Conservation (phyloP, 176 grass and related monocot genomes). For the Oryza glumipatula region DNA sequence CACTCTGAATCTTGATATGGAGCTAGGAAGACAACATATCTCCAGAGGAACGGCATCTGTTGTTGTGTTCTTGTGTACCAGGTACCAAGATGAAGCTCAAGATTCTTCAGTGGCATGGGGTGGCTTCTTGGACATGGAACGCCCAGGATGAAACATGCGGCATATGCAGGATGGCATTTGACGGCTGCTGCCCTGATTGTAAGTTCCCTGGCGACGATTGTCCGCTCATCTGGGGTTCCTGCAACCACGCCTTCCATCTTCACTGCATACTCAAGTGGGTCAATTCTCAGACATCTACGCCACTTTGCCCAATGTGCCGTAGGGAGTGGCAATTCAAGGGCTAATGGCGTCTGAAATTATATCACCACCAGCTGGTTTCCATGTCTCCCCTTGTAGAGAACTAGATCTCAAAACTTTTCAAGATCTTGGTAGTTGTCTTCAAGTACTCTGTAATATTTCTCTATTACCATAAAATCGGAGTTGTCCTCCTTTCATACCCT, state of each 20-base stretch:
- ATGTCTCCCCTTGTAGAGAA: constrained; percentile 1
- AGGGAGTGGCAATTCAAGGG: constrained; percentile 47
- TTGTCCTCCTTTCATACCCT: too few species aligned
- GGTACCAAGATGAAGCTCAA: constrained; percentile 71
- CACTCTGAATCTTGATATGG: too few species aligned
- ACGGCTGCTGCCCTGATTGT: constrained; percentile 83
- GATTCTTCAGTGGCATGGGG: constrained; percentile 80
- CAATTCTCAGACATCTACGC: too few species aligned
- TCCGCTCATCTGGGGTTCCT: constrained; percentile 67
- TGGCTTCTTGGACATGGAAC: constrained; percentile 86
- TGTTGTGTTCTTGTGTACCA: not conserved
- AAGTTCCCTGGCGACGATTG: constrained; percentile 90
- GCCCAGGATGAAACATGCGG: constrained; percentile 80
- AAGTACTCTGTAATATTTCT: constrained; percentile 13
- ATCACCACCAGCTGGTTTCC: not conserved
- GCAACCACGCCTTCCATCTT: constrained; percentile 80
- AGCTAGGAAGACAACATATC: too few species aligned
- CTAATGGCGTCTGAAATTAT: constrained; percentile 42
- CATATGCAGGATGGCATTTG: constrained; percentile 86
- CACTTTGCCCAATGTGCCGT: too few species aligned
- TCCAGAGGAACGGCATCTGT: too few species aligned
- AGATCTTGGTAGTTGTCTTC: not conserved
- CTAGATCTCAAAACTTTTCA: constrained; percentile 1
- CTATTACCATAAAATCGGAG: too few species aligned
- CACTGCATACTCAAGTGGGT: constrained; percentile 90